Percentiles rank a stretch among this genome's conserved stretches.
These are phyloP conservation scores for Yamadazyma triangularis DNA, from an alignment of 1,139 yeast species.

Conservation along the genomic window DNA sequence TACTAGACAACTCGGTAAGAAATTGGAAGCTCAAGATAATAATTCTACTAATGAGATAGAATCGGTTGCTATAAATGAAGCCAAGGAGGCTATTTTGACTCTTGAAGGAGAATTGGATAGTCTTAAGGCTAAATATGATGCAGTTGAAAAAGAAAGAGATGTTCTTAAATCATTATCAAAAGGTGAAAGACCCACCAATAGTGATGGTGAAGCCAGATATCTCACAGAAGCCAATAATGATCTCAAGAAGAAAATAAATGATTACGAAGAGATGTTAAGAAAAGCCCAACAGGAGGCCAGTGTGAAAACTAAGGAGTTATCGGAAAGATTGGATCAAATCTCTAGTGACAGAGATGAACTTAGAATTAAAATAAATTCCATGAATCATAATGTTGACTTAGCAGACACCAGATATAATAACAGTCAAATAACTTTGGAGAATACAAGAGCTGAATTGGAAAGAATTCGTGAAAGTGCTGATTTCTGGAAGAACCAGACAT, in stretches of 20 bases:
- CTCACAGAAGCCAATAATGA: conserved; percentile 26
- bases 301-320: conserved; percentile 20
- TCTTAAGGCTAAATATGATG: conserved; percentile 45
- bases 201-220: conserved; percentile 17
- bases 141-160: conserved; percentile 62
- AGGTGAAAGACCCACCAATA: conserved; percentile 8
- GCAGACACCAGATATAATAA: conserved; percentile 30
- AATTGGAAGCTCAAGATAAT: conserved; percentile 54
- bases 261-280: conserved; percentile 24
- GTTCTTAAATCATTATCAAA: conserved; percentile 46
- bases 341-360: conserved; percentile 28
- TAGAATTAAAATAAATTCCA: conserved; percentile 23
- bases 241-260: conserved; percentile 23
- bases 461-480: conserved; percentile 43
- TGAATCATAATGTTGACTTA: conserved; percentile 30
- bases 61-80: conserved; percentile 63
- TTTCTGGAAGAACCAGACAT: conserved; percentile 49
- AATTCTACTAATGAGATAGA: conserved; percentile 42
- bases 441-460: conserved; percentile 42
- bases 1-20: conserved; percentile 64
- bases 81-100: conserved; percentile 68
- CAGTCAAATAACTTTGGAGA: conserved; percentile 32
- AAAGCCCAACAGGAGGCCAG: conserved; percentile 27
- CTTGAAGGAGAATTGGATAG: conserved; percentile 60
- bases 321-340: conserved; percentile 22